Percentiles rank a stretch among this genome's conserved stretches.
Evolutionary conservation across 2,329 filamentous ascomycete species (phyloP).

Genomic region (Aspergillus quadrilineatus): DNA sequence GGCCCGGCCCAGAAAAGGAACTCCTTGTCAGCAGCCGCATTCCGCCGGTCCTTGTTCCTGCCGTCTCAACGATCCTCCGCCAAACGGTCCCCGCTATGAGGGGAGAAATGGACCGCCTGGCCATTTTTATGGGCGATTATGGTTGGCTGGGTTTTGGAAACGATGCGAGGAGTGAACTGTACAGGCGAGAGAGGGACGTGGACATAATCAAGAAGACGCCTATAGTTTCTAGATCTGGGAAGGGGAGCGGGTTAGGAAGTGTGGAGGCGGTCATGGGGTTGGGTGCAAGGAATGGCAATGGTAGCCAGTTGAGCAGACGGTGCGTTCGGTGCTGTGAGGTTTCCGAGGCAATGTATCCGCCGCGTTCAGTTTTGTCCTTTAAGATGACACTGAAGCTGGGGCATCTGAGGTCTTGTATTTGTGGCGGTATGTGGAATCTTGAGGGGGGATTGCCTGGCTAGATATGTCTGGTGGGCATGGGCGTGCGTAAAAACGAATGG

Average conservation of each 20-base stretch:
- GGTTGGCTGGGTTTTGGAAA: constrained; percentile 66
- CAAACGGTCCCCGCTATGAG: constrained; percentile 57
- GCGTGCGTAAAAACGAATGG: no score
- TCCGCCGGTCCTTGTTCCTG: constrained; percentile 51
- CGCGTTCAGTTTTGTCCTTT: constrained; percentile 36
- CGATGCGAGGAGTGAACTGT: constrained; percentile 57
- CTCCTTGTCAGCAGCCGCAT: constrained; percentile 54
- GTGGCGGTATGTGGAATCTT: constrained; percentile 42
- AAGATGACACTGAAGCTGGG: constrained; percentile 40
- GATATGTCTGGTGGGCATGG: not conserved
- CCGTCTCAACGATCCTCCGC: constrained; percentile 50
- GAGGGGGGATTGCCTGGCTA: constrained; percentile 24
- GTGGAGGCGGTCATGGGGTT: not conserved
- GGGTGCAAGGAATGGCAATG: constrained; percentile 3
- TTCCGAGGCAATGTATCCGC: constrained; percentile 61
- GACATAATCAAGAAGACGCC: constrained; percentile 57
- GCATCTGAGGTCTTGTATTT: constrained; percentile 40
- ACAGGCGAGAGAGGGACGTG: constrained; percentile 59
- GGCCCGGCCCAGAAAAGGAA: constrained; percentile 52
- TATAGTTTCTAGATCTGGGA: constrained; percentile 13
- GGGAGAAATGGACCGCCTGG: constrained; percentile 61
- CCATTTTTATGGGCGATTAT: constrained; percentile 72
- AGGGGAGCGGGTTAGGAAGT: not conserved
- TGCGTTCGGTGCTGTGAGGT: constrained; percentile 63
- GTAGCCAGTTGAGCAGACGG: constrained; percentile 37